phyloP scores from a whole-genome alignment of 2,329 filamentous ascomycete species.

The Microsporum ferrugineum region DNA sequence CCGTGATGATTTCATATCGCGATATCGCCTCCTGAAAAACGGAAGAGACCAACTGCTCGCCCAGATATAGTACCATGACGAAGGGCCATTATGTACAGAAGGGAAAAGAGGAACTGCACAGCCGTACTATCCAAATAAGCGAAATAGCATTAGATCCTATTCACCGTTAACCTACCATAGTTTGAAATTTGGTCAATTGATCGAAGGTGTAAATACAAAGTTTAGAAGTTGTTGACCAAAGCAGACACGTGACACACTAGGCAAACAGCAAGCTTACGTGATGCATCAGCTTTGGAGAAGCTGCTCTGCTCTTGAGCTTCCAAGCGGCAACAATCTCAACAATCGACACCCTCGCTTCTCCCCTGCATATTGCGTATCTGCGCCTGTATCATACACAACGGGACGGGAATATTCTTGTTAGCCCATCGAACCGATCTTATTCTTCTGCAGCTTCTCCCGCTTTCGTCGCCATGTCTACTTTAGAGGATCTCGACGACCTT shows the following conservation, averaged over 20 bases:
- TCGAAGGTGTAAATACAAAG: neutral
- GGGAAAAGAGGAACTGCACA: neutral
- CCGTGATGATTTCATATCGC: slow-evolving; percentile 68
- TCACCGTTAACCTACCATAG: neutral
- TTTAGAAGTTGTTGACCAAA: neutral
- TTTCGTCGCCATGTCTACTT: slow-evolving; percentile 61
- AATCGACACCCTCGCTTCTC: neutral
- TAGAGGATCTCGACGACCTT: slow-evolving; percentile 84
- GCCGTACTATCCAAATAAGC: neutral
- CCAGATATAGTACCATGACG: slow-evolving; percentile 17
- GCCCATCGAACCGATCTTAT: neutral
- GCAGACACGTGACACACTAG: neutral
- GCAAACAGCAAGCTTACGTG: slow-evolving; percentile 4
- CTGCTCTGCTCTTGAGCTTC: neutral
- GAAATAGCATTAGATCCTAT: neutral
- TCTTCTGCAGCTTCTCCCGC: neutral
- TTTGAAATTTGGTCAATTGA: neutral
- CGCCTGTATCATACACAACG: neutral
- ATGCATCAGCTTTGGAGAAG: neutral
- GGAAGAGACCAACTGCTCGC: slow-evolving; percentile 27
- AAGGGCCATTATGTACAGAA: neutral
- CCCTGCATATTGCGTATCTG: neutral
- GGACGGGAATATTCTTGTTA: neutral
- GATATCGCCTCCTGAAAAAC: slow-evolving; percentile 61
- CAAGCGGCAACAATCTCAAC: neutral